Evolutionary conservation across 495 filamentous ascomycete genomes (phyloP).

Genomic region (Cenococcum geophilum): DNA sequence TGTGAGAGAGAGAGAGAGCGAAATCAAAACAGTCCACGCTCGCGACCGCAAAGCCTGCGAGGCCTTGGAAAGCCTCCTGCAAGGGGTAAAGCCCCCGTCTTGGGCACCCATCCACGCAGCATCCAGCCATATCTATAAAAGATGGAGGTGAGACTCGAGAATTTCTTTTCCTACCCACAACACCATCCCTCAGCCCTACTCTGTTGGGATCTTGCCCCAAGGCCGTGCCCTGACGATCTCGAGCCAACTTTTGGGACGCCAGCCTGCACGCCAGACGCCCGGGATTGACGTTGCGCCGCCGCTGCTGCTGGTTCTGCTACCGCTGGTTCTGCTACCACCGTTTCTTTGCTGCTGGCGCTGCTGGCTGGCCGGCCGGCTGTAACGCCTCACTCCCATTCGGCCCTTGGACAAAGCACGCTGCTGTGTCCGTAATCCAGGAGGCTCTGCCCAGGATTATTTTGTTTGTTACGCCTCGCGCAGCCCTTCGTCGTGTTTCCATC

Average conservation of each 20-base stretch:
- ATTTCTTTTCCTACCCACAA: conserved; percentile 21
- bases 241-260: background rate
- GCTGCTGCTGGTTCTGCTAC: no score
- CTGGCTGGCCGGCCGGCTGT: background rate
- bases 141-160: conserved; percentile 9
- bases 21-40: no score
- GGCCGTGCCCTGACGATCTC: conserved; percentile 5
- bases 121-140: background rate
- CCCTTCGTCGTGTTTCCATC: conserved; percentile 1
- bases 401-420: background rate
- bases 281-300: conserved; percentile 1
- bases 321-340: no score
- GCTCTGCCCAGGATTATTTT: background rate
- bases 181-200: conserved; percentile 5
- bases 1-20: background rate
- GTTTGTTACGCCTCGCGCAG: conserved; percentile 6
- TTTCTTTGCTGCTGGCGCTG: no score
- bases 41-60: background rate
- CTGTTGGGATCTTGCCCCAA: background rate
- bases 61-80: background rate
- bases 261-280: background rate
- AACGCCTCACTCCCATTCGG: background rate
- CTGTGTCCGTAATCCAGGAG: background rate
- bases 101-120: conserved; percentile 2
- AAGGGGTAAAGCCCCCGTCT: background rate